phyloP scores from a whole-genome alignment of 306 rosid species.

The Quercus agrifolia region DNA sequence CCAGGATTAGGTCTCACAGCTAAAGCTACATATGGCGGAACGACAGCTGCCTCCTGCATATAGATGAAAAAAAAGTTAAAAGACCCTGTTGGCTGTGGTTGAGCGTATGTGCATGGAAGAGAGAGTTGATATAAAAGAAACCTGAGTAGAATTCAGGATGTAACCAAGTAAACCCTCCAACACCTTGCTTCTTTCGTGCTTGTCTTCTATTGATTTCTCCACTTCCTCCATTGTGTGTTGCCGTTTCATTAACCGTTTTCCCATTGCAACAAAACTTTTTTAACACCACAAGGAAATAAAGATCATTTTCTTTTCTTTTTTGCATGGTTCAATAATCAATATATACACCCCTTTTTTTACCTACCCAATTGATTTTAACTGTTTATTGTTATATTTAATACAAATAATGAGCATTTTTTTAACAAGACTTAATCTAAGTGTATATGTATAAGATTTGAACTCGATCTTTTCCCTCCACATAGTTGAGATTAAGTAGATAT shows the following conservation, averaged over 20 bases:
- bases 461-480: too few species aligned
- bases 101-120: not conserved
- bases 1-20: conserved; percentile 80
- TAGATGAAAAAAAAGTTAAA: not conserved
- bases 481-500: too few species aligned
- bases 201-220: conserved; percentile 59
- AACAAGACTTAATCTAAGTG: too few species aligned
- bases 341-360: too few species aligned
- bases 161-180: conserved; percentile 68
- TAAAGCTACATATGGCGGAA: conserved; percentile 79
- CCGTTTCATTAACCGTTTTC: conserved; percentile 60
- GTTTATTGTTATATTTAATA: too few species aligned
- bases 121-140: conserved; percentile 1
- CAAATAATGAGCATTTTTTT: too few species aligned
- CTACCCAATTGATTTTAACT: too few species aligned
- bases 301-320: not conserved
- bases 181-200: conserved; percentile 46
- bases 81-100: too few species aligned
- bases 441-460: too few species aligned
- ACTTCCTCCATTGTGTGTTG: conserved; percentile 72
- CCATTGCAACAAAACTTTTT: conserved; percentile 33
- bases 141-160: conserved; percentile 69
- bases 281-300: not conserved
- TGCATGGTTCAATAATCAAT: not conserved
- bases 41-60: conserved; percentile 73